Evolutionary conservation across 176 grass and related monocot genomes (phyloP).

Genomic region (Carex scoparia): DNA sequence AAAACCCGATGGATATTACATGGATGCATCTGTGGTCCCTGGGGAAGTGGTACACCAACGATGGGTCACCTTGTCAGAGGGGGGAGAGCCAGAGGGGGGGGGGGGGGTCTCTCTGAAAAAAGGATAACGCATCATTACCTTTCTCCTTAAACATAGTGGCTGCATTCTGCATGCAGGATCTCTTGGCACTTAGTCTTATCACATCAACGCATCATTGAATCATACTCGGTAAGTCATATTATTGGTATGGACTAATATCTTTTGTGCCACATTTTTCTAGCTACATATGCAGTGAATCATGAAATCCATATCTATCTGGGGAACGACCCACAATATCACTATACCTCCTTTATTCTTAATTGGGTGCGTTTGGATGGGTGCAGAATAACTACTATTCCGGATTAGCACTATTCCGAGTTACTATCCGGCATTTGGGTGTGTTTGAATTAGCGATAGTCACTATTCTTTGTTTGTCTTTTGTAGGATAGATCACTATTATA

Average conservation of each 20-base stretch:
- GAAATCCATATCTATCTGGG: neutral
- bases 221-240: neutral
- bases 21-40: neutral
- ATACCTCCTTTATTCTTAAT: neutral
- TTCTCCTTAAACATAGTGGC: conserved; percentile 11
- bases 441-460: too few species aligned
- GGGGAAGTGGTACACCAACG: neutral
- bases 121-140: neutral
- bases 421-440: too few species aligned
- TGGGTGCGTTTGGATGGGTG: too few species aligned
- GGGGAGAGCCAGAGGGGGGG: neutral
- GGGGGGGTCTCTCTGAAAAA: neutral
- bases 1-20: neutral
- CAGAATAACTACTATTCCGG: too few species aligned
- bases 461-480: too few species aligned
- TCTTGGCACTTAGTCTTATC: conserved; percentile 2
- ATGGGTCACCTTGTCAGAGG: neutral
- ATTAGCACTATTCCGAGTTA: too few species aligned
- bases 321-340: neutral
- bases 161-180: conserved; percentile 11
- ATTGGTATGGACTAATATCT: neutral
- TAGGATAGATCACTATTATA: too few species aligned
- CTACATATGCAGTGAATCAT: neutral
- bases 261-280: neutral
- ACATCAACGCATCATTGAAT: neutral